A percentile compares a stretch with the other conserved stretches of the same genome.
Conservation (phyloP, 2,329 filamentous ascomycete species). For the Colletotrichum theobromicola region DNA sequence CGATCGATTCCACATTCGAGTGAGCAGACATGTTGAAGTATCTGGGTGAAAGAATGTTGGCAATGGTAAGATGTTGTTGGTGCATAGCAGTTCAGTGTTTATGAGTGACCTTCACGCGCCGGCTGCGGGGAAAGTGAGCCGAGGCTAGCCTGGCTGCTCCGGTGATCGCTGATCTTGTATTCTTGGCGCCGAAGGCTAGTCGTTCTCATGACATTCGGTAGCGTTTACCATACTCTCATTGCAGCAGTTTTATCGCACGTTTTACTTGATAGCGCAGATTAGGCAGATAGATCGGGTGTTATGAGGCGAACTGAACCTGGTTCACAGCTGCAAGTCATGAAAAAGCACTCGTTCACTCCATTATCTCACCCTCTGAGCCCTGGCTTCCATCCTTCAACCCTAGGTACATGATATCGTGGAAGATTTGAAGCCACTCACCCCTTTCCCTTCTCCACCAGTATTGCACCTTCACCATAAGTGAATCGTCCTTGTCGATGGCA, state of each 20-base stretch:
- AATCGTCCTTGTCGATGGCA: background rate
- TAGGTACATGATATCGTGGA: conserved; percentile 33
- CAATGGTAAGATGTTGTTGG: background rate
- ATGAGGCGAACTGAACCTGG: background rate
- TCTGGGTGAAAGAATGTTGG: background rate
- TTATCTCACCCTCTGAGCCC: conserved; percentile 20
- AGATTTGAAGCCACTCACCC: conserved; percentile 24
- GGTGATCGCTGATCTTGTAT: background rate
- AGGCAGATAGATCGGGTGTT: background rate
- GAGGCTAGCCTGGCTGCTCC: background rate
- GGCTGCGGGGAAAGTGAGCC: background rate
- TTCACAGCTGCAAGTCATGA: background rate
- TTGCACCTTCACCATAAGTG: conserved; percentile 30
- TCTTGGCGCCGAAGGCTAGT: background rate
- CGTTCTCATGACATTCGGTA: background rate
- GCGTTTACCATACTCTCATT: background rate
- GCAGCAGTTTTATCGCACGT: no score
- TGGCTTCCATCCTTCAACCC: conserved; percentile 29
- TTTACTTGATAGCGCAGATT: background rate
- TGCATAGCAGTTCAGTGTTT: background rate
- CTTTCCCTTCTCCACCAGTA: conserved; percentile 33
- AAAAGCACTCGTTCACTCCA: background rate
- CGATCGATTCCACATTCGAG: background rate
- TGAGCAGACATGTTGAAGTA: background rate
- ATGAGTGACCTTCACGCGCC: background rate